Conservation (phyloP, 148 eudicot genomes). For the Drosera capensis region DNA sequence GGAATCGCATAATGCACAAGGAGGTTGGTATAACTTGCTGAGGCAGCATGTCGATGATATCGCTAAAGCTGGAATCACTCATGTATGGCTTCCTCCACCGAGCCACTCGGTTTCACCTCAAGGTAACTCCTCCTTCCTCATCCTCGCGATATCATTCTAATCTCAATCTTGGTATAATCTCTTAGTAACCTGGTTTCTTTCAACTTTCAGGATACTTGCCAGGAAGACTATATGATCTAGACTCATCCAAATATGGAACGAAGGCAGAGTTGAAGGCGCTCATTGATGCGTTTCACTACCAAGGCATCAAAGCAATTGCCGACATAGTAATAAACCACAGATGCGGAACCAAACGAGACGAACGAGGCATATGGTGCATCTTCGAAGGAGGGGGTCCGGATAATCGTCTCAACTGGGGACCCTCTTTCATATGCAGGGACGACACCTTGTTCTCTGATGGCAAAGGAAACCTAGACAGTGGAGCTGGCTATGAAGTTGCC, state of each 20-base stretch:
- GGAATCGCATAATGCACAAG: too few relatives aligned
- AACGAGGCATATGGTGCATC: conserved; percentile 46
- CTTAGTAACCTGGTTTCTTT: too few relatives aligned
- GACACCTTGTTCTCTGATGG: conserved; percentile 46
- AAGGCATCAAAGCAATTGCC: conserved; percentile 49
- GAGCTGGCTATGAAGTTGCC: conserved; percentile 23
- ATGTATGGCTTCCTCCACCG: too few relatives aligned
- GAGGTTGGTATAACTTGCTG: too few relatives aligned
- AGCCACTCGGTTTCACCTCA: too few relatives aligned
- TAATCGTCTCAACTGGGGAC: conserved; percentile 65
- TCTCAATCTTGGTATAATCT: too few relatives aligned
- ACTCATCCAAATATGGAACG: conserved; percentile 45
- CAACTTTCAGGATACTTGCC: conserved; percentile 76
- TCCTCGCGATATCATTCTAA: too few relatives aligned
- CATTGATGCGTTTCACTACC: conserved; percentile 27
- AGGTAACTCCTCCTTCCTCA: too few relatives aligned
- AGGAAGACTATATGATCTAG: conserved; percentile 57
- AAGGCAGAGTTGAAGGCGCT: conserved; percentile 22
- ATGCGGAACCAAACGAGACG: conserved; percentile 26
- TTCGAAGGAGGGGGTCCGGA: conserved; percentile 69
- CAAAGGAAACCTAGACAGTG: conserved; percentile 46
- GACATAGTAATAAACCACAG: conserved; percentile 60
- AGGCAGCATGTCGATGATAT: too few relatives aligned
- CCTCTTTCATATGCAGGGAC: conserved; percentile 41
- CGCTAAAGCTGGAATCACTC: too few relatives aligned